Evolutionary conservation across 2,329 filamentous ascomycete genomes (phyloP).

Genomic region (Lasiodiplodia citricola): DNA sequence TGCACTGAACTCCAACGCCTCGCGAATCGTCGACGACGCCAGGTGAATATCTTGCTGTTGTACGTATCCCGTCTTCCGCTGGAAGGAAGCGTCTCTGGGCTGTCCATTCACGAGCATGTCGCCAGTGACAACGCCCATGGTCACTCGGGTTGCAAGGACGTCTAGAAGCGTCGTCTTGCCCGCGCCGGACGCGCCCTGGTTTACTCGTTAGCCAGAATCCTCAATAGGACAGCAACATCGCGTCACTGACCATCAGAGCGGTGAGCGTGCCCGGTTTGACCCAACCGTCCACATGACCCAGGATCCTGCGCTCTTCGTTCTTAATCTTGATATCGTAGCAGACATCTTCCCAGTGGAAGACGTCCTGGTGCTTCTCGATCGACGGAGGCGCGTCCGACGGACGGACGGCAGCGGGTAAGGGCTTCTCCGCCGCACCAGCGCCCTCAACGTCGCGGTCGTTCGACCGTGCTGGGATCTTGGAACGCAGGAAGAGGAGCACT

Average conservation of each 20-base stretch:
- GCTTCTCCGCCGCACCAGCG: neutral
- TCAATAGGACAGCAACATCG: too few species aligned
- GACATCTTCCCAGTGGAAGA: constrained; percentile 82
- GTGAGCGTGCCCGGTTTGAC: constrained; percentile 86
- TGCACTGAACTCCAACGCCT: constrained; percentile 83
- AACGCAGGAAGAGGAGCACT: constrained; percentile 45
- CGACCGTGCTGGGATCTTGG: too few species aligned
- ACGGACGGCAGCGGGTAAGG: too few species aligned
- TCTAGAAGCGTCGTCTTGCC: constrained; percentile 88
- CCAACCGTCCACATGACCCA: constrained; percentile 85
- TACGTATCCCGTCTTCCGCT: constrained; percentile 85
- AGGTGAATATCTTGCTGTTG: constrained; percentile 89
- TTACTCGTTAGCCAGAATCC: too few species aligned
- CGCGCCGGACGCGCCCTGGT: constrained; percentile 59
- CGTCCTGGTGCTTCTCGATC: constrained; percentile 66
- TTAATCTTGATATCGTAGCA: constrained; percentile 79
- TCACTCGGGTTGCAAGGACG: constrained; percentile 77
- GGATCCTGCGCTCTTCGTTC: constrained; percentile 69
- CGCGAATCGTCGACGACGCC: constrained; percentile 78
- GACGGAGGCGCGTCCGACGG: neutral
- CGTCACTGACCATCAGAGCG: constrained; percentile 68
- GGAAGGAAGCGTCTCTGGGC: constrained; percentile 76
- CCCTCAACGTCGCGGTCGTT: constrained; percentile 30
- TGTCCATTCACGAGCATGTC: constrained; percentile 80
- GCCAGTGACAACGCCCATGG: constrained; percentile 83